phyloP scores from a whole-genome alignment of 805 yeast genomes.

The Tetrapisispora pingtungensis region DNA sequence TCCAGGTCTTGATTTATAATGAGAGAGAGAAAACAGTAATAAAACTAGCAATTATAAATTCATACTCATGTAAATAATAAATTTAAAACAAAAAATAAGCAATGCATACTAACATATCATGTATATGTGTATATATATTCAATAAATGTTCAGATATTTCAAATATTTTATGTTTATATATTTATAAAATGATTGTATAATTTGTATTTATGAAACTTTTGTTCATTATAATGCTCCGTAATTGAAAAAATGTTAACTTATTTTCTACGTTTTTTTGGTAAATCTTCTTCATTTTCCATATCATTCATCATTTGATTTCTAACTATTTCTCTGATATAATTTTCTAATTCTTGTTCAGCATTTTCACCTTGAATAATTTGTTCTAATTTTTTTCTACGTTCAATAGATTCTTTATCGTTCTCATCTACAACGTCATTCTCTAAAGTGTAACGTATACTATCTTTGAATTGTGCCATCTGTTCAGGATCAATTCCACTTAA shows the following conservation, averaged over 20 bases:
- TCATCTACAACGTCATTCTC: slow-evolving; percentile 36
- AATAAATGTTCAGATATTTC: too few species aligned
- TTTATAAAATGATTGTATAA: too few species aligned
- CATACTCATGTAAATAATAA: neutral
- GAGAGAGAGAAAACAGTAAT: too few species aligned
- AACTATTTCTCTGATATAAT: slow-evolving; percentile 56
- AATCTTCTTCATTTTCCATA: slow-evolving; percentile 13
- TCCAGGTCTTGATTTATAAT: slow-evolving; percentile 8
- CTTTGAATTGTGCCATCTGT: slow-evolving; percentile 25
- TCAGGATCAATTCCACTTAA: slow-evolving; percentile 21
- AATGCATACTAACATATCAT: neutral
- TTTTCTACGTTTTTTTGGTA: slow-evolving; percentile 31
- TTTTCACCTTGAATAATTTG: slow-evolving; percentile 68
- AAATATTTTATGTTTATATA: too few species aligned
- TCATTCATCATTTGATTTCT: slow-evolving; percentile 38
- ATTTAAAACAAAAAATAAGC: neutral
- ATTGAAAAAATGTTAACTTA: slow-evolving; percentile 4
- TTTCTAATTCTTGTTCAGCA: slow-evolving; percentile 68
- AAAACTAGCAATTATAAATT: too few species aligned
- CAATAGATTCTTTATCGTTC: slow-evolving; percentile 37
- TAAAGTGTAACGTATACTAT: slow-evolving; percentile 48
- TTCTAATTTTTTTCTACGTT: slow-evolving; percentile 54
- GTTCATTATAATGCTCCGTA: neutral
- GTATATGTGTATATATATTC: neutral
- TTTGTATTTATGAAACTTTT: too few species aligned